Evolutionary conservation across 495 filamentous ascomycete genomes (phyloP).

Genomic region (Penicillium odoratum): DNA sequence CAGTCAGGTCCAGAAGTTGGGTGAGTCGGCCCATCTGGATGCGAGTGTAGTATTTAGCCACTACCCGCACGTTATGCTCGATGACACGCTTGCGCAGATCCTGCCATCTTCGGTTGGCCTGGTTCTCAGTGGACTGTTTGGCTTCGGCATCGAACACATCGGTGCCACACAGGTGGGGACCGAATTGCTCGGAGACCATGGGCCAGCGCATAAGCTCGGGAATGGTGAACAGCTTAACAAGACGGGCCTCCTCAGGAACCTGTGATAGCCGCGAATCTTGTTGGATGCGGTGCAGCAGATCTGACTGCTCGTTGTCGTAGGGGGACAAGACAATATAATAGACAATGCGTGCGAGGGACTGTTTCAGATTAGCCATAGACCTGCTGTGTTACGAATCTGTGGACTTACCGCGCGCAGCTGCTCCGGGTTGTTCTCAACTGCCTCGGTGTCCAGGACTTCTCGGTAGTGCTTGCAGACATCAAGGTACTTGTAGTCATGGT

Average conservation of each 20-base stretch:
- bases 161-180: slow-evolving; percentile 82
- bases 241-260: slow-evolving; percentile 70
- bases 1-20: slow-evolving; percentile 82
- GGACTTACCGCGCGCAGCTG: slow-evolving; percentile 77
- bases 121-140: slow-evolving; percentile 64
- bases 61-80: slow-evolving; percentile 96
- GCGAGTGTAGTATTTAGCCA: slow-evolving; percentile 98
- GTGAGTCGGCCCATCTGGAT: slow-evolving; percentile 89
- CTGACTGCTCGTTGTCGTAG: slow-evolving; percentile 98
- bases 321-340: slow-evolving; percentile 96
- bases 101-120: slow-evolving; percentile 81
- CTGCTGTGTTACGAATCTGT: background rate
- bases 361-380: slow-evolving; percentile 6
- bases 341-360: slow-evolving; percentile 89
- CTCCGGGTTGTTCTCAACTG: slow-evolving; percentile 82
- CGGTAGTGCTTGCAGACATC: slow-evolving; percentile 97
- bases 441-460: slow-evolving; percentile 92
- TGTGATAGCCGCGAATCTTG: slow-evolving; percentile 61
- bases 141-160: slow-evolving; percentile 73
- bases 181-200: slow-evolving; percentile 80
- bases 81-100: slow-evolving; percentile 97
- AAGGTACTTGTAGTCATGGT: slow-evolving; percentile 95
- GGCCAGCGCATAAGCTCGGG: slow-evolving; percentile 99
- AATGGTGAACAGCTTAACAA: slow-evolving; percentile 91
- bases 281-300: slow-evolving; percentile 91